Evolutionary conservation across 2,329 filamentous ascomycete genomes (phyloP).

Genomic region (Trichoderma hamatum): DNA sequence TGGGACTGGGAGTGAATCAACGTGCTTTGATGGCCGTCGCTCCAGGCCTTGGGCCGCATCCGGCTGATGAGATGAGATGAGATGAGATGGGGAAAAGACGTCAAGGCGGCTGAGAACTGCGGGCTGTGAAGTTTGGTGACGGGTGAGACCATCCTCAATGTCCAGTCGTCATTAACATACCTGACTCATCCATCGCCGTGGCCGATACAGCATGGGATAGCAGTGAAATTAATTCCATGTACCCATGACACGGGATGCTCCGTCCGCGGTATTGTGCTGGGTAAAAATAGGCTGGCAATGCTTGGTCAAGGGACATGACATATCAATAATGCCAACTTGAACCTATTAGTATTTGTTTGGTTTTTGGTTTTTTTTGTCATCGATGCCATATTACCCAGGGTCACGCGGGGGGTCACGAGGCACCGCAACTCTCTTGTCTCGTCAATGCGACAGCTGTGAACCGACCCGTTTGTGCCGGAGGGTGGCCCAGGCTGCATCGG

Average conservation of each 20-base stretch:
- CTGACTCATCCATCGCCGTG: background rate
- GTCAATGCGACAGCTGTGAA: background rate
- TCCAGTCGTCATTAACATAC: background rate
- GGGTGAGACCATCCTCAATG: background rate
- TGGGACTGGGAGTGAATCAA: background rate
- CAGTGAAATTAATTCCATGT: background rate
- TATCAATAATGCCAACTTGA: background rate
- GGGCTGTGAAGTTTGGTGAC: background rate
- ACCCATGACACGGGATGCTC: background rate
- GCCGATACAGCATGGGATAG: background rate
- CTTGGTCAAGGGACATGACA: background rate
- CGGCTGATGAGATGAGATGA: constrained; percentile 1
- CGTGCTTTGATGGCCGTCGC: background rate
- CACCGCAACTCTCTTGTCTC: background rate
- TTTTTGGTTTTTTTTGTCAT: background rate
- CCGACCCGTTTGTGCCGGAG: background rate
- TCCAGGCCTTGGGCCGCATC: background rate
- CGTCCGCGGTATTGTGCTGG: background rate
- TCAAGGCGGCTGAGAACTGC: background rate
- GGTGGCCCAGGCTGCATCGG: background rate
- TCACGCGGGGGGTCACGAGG: background rate
- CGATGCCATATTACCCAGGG: no score
- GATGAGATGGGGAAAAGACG: background rate
- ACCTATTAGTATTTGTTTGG: background rate
- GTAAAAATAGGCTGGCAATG: background rate